Conservation (phyloP, 148 eudicot genomes). For the Vaccinium myrtillus region DNA sequence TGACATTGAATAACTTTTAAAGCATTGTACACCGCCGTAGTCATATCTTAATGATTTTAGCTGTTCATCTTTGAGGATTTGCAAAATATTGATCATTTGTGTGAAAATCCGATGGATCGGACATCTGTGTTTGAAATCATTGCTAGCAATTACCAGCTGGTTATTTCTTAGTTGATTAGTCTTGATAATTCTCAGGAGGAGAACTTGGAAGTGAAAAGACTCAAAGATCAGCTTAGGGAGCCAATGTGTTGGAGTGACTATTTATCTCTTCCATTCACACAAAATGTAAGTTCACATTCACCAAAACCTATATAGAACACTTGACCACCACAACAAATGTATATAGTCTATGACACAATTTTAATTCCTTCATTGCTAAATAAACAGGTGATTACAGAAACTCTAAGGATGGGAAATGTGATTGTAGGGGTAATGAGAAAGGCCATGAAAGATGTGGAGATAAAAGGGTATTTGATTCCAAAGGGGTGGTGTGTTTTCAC, state of each 20-base stretch:
- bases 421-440: conserved; percentile 82
- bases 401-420: conserved; percentile 76
- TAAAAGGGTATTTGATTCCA: conserved; percentile 77
- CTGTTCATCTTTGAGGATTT: no score
- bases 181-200: conserved; percentile 60
- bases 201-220: conserved; percentile 58
- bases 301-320: background rate
- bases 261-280: conserved; percentile 71
- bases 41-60: no score
- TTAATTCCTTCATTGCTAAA: background rate
- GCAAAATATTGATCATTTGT: no score
- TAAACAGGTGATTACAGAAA: conserved; percentile 80
- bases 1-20: no score
- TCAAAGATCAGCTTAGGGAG: conserved; percentile 53
- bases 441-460: conserved; percentile 82
- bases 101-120: no score
- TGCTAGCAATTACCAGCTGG: background rate
- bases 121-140: no score
- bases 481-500: conserved; percentile 85
- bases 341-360: background rate
- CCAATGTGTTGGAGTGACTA: conserved; percentile 74
- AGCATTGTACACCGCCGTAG: no score
- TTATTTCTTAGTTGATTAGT: background rate
- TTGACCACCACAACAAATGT: background rate
- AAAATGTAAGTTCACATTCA: conserved; percentile 43